Percentiles rank a stretch among this genome's conserved stretches.
Evolutionary conservation across 106 monocot genomes (phyloP).

Genomic region (Dioscorea dumetorum): DNA sequence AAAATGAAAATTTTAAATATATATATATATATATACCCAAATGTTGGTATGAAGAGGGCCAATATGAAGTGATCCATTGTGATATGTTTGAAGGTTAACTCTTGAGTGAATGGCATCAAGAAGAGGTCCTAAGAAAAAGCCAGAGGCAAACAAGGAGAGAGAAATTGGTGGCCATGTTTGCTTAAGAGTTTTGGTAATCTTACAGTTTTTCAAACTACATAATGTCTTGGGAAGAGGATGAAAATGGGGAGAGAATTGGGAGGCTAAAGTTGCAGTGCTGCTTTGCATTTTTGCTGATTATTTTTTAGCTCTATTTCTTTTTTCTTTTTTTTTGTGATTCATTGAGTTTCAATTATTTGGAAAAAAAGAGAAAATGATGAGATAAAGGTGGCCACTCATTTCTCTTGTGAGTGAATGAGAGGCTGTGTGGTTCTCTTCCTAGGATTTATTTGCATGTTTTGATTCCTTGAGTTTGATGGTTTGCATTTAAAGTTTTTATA

Average conservation of each 20-base stretch:
- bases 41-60: slow-evolving; percentile 74
- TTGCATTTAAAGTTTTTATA: too few species aligned
- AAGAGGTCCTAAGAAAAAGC: slow-evolving; percentile 58
- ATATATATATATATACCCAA: slow-evolving; percentile 21
- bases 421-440: neutral
- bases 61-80: slow-evolving; percentile 50
- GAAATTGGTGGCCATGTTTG: slow-evolving; percentile 38
- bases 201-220: slow-evolving; percentile 20
- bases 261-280: neutral
- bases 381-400: too few species aligned
- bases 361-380: neutral
- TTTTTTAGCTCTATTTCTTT: slow-evolving; percentile 2
- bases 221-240: neutral
- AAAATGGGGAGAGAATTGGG: neutral
- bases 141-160: slow-evolving; percentile 48
- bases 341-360: neutral
- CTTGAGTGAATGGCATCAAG: slow-evolving; percentile 72
- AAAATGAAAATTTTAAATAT: neutral
- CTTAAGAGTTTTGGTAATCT: slow-evolving; percentile 14
- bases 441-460: neutral
- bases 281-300: too few species aligned
- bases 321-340: neutral
- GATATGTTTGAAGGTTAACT: slow-evolving; percentile 43
- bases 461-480: too few species aligned
- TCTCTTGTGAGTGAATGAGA: neutral